These are phyloP conservation scores for Beauveria pseudobassiana DNA, from an alignment of 2,329 filamentous ascomycete species.

Conservation along the genomic window DNA sequence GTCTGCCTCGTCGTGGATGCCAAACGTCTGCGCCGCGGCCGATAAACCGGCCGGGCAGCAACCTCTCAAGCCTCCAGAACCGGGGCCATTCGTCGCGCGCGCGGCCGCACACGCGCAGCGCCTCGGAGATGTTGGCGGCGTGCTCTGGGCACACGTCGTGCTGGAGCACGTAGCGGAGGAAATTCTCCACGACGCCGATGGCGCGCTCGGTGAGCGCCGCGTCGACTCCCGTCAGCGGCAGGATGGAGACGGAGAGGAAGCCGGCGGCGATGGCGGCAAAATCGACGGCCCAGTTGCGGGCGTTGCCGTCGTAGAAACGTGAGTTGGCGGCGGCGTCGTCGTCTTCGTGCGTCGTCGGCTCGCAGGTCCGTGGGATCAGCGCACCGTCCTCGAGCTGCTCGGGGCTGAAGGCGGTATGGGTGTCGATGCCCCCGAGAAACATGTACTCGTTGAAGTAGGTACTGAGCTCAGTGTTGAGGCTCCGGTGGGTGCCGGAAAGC, in stretches of 20 bases:
- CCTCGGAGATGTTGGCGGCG: conserved; percentile 55
- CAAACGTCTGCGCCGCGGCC: conserved; percentile 65
- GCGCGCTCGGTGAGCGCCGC: conserved; percentile 46
- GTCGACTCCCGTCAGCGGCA: conserved; percentile 49
- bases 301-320: conserved; percentile 42
- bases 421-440: conserved; percentile 71
- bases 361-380: conserved; percentile 35
- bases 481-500: conserved; percentile 71
- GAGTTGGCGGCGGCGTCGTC: conserved; percentile 31
- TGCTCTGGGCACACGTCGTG: conserved; percentile 86
- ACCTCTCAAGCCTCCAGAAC: conserved; percentile 40
- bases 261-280: conserved; percentile 71
- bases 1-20: conserved; percentile 24
- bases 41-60: conserved; percentile 73
- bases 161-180: conserved; percentile 77
- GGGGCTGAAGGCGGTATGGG: conserved; percentile 50
- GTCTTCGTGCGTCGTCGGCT: neutral
- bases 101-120: conserved; percentile 57
- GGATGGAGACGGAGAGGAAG: conserved; percentile 61
- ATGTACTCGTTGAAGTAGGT: conserved; percentile 74
- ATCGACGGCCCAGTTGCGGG: conserved; percentile 67
- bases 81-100: conserved; percentile 61
- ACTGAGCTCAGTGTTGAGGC: conserved; percentile 55
- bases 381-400: conserved; percentile 47
- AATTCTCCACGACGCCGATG: conserved; percentile 68